Evolutionary conservation across 805 yeast species (phyloP), one percentile per base, ranked within the genome.

Genomic region (Naumovozyma baii): DNA sequence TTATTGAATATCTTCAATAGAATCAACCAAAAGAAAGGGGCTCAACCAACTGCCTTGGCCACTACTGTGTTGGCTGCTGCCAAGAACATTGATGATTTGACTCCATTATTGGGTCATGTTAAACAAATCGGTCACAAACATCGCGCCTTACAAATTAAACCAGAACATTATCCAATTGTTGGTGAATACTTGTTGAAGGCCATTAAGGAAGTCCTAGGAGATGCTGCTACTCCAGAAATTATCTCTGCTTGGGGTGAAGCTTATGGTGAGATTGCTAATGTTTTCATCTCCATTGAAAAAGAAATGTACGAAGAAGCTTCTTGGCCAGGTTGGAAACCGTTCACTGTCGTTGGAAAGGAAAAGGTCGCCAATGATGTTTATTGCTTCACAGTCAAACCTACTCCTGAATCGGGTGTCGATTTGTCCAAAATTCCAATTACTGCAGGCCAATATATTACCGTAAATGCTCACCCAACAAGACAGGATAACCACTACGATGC

Each of bases 161-260:
- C 86, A 3, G 81, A 75, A 40, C 85, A 80, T 42, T 80, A 80
- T 49, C 74, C 77, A 17, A 66, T 76, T 46, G 86, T 80, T 25
- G 88, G 86, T 20, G 53, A 57, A 22, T 67, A 70, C 43, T 58
- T 82, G n/a, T 53, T 80, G 25, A 61, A 62, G 19, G 74, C 85
- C 12, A 67, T 82, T 57, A 54, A 58, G 31, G 69, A 70, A 39
- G 67, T 76, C 31, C 61, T 80, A 28, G 84, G 83, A 4, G 69
- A 62, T 33, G 69, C 66, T n/a, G 83, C 83, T n/a, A 74, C 76
- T 15, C 68, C 65, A 3, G 76, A 68, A 32, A 73, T 81, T 39
- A 48, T 78, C 34, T 68, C 63, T 18, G 84, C 85, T 9, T 81
- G 86, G 84, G 63, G 67, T 18, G 69, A 63, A 32, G 87, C 88